Base-by-base conservation (phyloP, 2,329 filamentous ascomycete genomes). In the Apiospora malaysiana region DNA sequence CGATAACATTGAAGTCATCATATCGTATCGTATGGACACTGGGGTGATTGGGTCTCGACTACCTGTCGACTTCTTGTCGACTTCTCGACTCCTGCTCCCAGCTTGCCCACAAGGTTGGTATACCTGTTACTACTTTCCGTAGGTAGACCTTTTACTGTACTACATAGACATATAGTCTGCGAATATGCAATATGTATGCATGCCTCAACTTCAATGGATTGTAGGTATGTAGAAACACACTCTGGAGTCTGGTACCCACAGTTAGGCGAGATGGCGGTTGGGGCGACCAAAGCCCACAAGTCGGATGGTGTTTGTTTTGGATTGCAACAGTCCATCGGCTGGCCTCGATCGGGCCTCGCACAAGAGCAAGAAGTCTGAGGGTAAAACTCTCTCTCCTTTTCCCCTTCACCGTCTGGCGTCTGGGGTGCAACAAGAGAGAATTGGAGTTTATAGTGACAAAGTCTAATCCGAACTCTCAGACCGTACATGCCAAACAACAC, bases 241-340 rank as follows among this genome's bases (percentile, higher is more conserved):
- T 63, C 56, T 63, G 14, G 56, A 23, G 32, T 63, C 56, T 63
- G 14, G 56, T 63, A 63, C 56, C 56, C 56, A 63, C 56, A 63
- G 56, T 40, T 63, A 32, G 32, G 56, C 56, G 56, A 45, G 42
- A 40, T n/a, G 56, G 56, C 56, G 56, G 56, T 23, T 63, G 56
- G 56, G 32, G 56, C 56, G 56, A 63, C 56, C 56, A 63, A 63
- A 63, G 56, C 56, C 32, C 56, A 63, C 56, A 63, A 37, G 56
- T 23, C 56, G 32, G 56, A 40, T 37, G 32, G 56, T 63, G 56
- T 63, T 63, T 63, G 56, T 40, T 40, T 63, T 63, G 56, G 56
- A 63, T 63, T 63, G 56, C 56, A 40, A 40, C 56, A 63, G 56
- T n/a, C 27, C 56, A 63, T 63, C 56, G 56, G 21, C 27, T 32